A percentile compares a stretch with the other conserved stretches of the same genome.
Conservation (phyloP, 306 rosid species). For the Boehmeria nivea region DNA sequence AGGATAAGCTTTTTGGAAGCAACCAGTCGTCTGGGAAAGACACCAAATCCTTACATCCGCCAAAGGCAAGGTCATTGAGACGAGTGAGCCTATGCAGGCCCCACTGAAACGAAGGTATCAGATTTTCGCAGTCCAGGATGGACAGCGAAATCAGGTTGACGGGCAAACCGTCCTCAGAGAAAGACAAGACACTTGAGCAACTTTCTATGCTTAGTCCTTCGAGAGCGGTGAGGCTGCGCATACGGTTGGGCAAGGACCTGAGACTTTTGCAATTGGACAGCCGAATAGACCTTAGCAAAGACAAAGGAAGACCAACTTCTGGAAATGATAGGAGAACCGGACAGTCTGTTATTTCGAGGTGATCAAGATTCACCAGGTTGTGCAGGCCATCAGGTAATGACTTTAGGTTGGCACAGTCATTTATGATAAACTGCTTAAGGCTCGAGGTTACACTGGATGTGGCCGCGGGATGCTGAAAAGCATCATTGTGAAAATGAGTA, state of each 20-base stretch:
- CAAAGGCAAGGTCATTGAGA: constrained; percentile 23
- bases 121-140: constrained; percentile 19
- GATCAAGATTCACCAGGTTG: constrained; percentile 16
- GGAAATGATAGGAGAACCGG: constrained; percentile 19
- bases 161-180: constrained; percentile 28
- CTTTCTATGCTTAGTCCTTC: constrained; percentile 21
- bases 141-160: constrained; percentile 22
- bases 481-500: background rate
- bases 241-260: constrained; percentile 18
- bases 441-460: no score
- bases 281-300: constrained; percentile 11
- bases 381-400: constrained; percentile 22
- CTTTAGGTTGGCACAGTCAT: constrained; percentile 16
- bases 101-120: constrained; percentile 29
- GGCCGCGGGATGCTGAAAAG: constrained; percentile 16
- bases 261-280: constrained; percentile 19
- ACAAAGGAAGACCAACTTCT: constrained; percentile 22
- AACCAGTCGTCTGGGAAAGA: constrained; percentile 28
- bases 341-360: constrained; percentile 26
- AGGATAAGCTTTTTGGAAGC: constrained; percentile 25
- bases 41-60: constrained; percentile 23
- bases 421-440: constrained; percentile 25
- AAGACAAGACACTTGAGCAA: constrained; percentile 17
- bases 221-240: constrained; percentile 26
- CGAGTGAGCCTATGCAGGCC: constrained; percentile 28